These are phyloP conservation scores for Rhynchospora breviuscula DNA, from an alignment of 176 grass and related monocot genomes.

Conservation along the genomic window DNA sequence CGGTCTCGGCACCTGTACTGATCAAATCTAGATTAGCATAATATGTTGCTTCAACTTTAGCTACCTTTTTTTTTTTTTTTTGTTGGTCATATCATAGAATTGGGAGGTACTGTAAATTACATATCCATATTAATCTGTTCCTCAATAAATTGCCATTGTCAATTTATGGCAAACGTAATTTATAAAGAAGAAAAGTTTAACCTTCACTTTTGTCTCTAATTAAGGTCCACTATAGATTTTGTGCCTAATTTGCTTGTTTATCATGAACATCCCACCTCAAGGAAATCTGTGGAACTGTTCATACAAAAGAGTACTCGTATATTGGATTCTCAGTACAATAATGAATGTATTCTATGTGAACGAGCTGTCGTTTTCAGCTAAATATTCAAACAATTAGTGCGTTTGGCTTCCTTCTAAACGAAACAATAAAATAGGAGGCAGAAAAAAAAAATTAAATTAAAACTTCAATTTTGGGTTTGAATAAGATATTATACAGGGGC, in stretches of 20 bases:
- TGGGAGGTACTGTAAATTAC: conserved; percentile 20
- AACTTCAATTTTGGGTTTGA: not conserved
- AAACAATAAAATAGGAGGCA: not conserved
- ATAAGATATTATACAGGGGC: conserved; percentile 10
- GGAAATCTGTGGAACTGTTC: too few relatives aligned
- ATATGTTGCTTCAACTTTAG: not conserved
- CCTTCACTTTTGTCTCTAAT: not conserved
- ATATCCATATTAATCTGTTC: conserved; percentile 20
- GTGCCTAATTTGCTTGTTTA: not conserved
- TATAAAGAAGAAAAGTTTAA: not conserved
- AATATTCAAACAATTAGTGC: not conserved
- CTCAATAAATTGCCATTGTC: conserved; percentile 15
- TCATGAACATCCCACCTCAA: not conserved
- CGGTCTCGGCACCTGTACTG: not conserved
- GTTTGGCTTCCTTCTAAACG: conserved; percentile 10
- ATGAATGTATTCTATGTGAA: conserved; percentile 5
- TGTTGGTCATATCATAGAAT: conserved; percentile 1
- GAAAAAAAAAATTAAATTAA: not conserved
- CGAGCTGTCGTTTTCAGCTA: not conserved
- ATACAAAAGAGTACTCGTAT: not conserved
- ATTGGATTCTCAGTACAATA: not conserved
- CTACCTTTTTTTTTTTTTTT: not conserved
- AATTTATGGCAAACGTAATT: not conserved
- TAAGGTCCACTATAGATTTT: not conserved
- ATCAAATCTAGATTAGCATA: conserved; percentile 16